Evolutionary conservation across 2,329 filamentous ascomycete genomes (phyloP).

Genomic region (Paraconiothyrium brasiliense): DNA sequence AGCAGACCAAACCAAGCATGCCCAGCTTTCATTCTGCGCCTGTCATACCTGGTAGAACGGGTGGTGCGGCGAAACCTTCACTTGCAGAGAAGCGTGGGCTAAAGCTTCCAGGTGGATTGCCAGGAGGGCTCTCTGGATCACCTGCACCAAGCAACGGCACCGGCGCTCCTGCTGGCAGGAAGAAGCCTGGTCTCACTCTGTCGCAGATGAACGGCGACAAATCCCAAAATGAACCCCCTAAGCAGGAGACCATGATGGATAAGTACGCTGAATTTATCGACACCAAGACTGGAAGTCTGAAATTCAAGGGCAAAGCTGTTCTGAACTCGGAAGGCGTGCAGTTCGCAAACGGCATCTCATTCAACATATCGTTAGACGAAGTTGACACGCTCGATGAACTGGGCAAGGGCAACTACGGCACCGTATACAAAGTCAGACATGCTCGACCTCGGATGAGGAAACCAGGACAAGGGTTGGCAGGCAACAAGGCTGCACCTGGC

Average conservation of each 20-base stretch:
- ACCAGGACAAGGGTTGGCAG: slow-evolving; percentile 67
- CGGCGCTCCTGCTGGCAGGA: slow-evolving; percentile 48
- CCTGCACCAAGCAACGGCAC: slow-evolving; percentile 51
- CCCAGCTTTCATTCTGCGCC: slow-evolving; percentile 60
- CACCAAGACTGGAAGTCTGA: slow-evolving; percentile 87
- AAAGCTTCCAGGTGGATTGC: slow-evolving; percentile 67
- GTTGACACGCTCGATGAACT: slow-evolving; percentile 92
- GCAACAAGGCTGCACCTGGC: slow-evolving; percentile 60
- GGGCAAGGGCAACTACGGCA: slow-evolving; percentile 98
- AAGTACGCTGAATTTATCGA: slow-evolving; percentile 87
- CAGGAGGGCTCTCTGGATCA: slow-evolving; percentile 59
- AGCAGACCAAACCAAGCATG: slow-evolving; percentile 49
- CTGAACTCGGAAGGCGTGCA: slow-evolving; percentile 91
- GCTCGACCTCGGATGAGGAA: slow-evolving; percentile 72
- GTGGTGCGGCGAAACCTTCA: slow-evolving; percentile 63
- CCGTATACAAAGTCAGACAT: slow-evolving; percentile 95
- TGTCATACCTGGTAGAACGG: slow-evolving; percentile 56
- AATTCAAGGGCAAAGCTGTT: slow-evolving; percentile 90
- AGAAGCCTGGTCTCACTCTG: slow-evolving; percentile 55
- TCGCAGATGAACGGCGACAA: slow-evolving; percentile 54
- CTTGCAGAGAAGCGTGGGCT: slow-evolving; percentile 73
- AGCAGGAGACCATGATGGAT: slow-evolving; percentile 62
- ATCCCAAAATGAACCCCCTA: slow-evolving; percentile 34
- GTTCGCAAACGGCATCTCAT: slow-evolving; percentile 87
- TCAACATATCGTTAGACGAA: slow-evolving; percentile 94